Base-by-base conservation (phyloP, 2,329 filamentous ascomycete genomes). In the Xylogone sp. region DNA sequence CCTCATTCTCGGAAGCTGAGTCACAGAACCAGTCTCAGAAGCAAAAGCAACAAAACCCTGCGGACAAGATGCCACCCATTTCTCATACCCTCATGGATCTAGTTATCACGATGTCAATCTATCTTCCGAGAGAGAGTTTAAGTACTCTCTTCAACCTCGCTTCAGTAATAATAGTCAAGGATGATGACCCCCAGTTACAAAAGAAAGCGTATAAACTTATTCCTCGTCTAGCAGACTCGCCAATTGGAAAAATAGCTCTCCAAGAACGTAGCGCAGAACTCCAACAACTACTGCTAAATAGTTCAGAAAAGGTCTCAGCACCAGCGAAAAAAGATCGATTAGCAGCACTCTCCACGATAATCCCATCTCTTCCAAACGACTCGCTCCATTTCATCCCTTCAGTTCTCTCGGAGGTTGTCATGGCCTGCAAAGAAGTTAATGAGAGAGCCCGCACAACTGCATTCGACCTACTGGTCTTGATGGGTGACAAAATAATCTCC, bases 151-250 rank as follows among this genome's bases (percentile, higher is more conserved):
- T 99, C 72, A 86, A 86, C 60, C 92, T 97, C 65, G 89, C 93
- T 1, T 79, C 88, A 0, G 79, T 90, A 21, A 87, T 97, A 52
- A 86, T 97, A 59, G 84, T 87, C 67, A 89, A 86, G 64, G 79
- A 87, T 51, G 81, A 88, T 34, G 93, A 97, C 65, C 88, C 93
- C 9, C 93, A 97, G 68, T 75, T 99, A 31, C 93, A 97, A 69
- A 99, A 99, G 82, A 99, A 99, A 73, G 93, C 94, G 0, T 99
- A 99, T 76, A 97, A 97, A 75, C 81, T 99, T 48, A 95, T 99
- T 47, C 93, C 94, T 3, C 86, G 94, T 50, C 81, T 99, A 42
- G 87, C 89, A 1, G 87, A 89, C 57, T 96, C 92, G 1, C 82
- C 88, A 29, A 81, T 79, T 46, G 94, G 94, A 44, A 83, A 81